phyloP scores from a whole-genome alignment of 2,329 filamentous ascomycete genomes.

The Cryphonectria japonica region DNA sequence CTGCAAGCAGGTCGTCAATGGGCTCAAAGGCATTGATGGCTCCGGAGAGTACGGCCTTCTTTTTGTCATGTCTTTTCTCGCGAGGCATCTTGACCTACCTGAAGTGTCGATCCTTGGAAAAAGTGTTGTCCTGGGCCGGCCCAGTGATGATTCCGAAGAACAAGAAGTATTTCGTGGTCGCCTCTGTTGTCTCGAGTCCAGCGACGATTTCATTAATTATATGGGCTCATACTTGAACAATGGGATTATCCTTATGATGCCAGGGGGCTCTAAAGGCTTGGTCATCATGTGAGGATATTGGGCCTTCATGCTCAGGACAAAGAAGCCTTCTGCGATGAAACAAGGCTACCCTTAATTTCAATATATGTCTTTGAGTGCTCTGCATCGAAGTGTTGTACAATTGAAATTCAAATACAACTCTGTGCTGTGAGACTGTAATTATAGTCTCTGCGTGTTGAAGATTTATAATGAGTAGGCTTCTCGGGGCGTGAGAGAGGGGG shows the following conservation, averaged over 20 bases:
- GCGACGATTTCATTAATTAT: not conserved
- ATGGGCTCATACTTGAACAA: not conserved
- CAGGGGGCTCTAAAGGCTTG: not conserved
- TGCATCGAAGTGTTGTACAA: not conserved
- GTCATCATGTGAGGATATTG: not conserved
- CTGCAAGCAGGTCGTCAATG: not conserved
- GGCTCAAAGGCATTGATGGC: not conserved
- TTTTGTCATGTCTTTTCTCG: not conserved
- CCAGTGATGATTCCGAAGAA: not conserved
- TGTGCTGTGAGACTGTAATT: not conserved
- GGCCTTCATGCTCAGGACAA: not conserved
- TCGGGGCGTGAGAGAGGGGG: too few relatives aligned
- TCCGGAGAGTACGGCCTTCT: not conserved
- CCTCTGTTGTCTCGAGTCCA: not conserved
- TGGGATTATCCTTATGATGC: not conserved
- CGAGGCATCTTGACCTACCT: not conserved
- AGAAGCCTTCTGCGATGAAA: not conserved
- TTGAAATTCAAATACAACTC: too few relatives aligned
- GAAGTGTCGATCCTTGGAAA: not conserved
- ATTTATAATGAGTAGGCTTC: too few relatives aligned
- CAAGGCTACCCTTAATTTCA: not conserved
- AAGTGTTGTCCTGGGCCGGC: not conserved
- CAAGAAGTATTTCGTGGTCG: not conserved
- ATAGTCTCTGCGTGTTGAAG: not conserved
- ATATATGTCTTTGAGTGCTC: not conserved